These are phyloP conservation scores for Sporothrix pallida DNA, from an alignment of 2,329 filamentous ascomycete genomes.

Conservation along the genomic window DNA sequence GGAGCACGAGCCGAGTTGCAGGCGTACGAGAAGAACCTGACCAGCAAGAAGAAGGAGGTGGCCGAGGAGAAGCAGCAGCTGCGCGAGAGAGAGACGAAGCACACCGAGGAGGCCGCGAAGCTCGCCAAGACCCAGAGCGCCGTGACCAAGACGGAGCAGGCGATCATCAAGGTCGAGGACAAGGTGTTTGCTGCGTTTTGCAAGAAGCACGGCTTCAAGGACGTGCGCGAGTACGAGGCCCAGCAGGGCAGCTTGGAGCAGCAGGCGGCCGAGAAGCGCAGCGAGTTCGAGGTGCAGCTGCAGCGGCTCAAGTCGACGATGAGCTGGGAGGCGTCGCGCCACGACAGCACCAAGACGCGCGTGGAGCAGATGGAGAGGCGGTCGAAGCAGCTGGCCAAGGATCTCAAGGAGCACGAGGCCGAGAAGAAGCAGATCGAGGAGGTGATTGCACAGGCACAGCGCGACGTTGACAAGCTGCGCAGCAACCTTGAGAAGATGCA, in stretches of 20 bases:
- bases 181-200: constrained; percentile 87
- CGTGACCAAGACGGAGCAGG: constrained; percentile 60
- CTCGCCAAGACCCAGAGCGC: constrained; percentile 63
- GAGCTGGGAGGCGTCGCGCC: constrained; percentile 61
- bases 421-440: constrained; percentile 78
- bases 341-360: constrained; percentile 67
- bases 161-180: constrained; percentile 84
- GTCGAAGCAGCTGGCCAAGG: constrained; percentile 68
- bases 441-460: constrained; percentile 72
- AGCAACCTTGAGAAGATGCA: constrained; percentile 74
- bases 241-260: constrained; percentile 93
- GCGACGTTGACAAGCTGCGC: constrained; percentile 76
- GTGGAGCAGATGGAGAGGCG: constrained; percentile 71
- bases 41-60: constrained; percentile 82
- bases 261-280: constrained; percentile 84
- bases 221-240: constrained; percentile 91
- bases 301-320: constrained; percentile 70
- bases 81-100: constrained; percentile 77
- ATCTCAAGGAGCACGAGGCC: constrained; percentile 71
- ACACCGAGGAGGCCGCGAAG: constrained; percentile 71
- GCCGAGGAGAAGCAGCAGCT: constrained; percentile 75
- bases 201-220: constrained; percentile 79
- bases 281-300: constrained; percentile 84
- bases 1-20: constrained; percentile 77
- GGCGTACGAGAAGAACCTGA: constrained; percentile 79